A percentile compares a stretch with the other conserved stretches of the same genome.
Conservation (phyloP, 2,329 filamentous ascomycete genomes). For the Aspergillus viridinutans region DNA sequence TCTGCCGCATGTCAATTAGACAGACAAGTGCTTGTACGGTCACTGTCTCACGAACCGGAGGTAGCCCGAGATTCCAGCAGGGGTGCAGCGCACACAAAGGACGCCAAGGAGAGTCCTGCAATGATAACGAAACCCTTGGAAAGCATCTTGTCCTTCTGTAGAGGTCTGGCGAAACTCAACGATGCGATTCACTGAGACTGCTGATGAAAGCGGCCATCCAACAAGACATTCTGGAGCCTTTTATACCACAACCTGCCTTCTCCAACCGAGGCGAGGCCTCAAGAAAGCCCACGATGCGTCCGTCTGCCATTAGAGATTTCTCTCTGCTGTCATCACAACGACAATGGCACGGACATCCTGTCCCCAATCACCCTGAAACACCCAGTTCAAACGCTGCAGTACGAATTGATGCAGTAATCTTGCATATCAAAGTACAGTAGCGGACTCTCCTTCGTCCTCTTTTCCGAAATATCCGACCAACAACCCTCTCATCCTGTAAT, state of each 20-base stretch:
- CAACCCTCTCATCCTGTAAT: not conserved
- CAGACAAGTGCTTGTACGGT: not conserved
- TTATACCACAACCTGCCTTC: not conserved
- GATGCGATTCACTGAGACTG: not conserved
- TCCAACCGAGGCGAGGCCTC: not conserved
- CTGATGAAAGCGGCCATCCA: not conserved
- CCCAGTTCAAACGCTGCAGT: not conserved
- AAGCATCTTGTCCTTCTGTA: not conserved
- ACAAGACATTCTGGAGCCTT: not conserved
- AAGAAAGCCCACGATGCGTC: not conserved
- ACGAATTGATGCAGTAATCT: not conserved
- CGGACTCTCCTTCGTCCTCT: not conserved
- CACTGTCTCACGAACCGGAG: not conserved
- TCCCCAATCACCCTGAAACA: not conserved
- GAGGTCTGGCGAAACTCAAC: not conserved
- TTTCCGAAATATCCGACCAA: not conserved
- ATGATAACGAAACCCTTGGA: not conserved
- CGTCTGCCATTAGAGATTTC: not conserved
- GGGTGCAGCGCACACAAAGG: not conserved
- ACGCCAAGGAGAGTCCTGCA: not conserved
- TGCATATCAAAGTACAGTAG: not conserved
- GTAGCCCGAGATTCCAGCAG: not conserved
- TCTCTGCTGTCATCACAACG: not conserved
- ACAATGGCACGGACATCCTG: not conserved
- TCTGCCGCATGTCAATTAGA: conserved; percentile 6